These are phyloP conservation scores for Pseudozyma pruni DNA, from an alignment of 1,284 basidiomycete genomes.

Conservation along the genomic window DNA sequence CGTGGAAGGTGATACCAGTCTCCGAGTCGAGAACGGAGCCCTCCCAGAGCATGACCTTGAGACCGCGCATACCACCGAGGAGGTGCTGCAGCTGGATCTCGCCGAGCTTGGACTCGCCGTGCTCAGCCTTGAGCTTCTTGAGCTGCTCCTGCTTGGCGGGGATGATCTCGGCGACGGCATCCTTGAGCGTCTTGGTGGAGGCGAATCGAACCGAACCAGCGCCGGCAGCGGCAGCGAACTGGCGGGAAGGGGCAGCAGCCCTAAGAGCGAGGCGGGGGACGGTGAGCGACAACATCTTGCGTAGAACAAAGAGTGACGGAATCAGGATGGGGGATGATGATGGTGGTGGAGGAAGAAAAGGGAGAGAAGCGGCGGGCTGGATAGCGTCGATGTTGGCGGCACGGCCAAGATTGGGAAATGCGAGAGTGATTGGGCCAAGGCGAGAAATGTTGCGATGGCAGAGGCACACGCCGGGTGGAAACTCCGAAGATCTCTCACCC, in stretches of 20 bases:
- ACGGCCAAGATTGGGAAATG: background rate
- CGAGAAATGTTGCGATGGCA: background rate
- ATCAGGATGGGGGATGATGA: constrained; percentile 26
- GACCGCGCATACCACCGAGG: constrained; percentile 67
- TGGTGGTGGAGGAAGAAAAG: constrained; percentile 11
- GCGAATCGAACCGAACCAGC: constrained; percentile 57
- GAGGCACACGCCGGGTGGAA: background rate
- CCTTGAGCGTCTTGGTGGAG: constrained; percentile 64
- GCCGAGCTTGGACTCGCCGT: constrained; percentile 62
- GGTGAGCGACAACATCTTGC: constrained; percentile 62
- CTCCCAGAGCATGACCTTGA: constrained; percentile 68
- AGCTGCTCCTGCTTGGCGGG: constrained; percentile 67
- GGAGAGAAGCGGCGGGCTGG: background rate
- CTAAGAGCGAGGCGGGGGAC: constrained; percentile 62
- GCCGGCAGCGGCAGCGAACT: constrained; percentile 61
- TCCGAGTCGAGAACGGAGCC: constrained; percentile 67
- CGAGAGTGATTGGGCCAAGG: background rate
- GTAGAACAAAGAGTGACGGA: constrained; percentile 4
- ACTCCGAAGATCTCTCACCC: background rate
- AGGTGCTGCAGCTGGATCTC: constrained; percentile 65
- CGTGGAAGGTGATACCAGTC: constrained; percentile 68
- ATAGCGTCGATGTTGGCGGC: constrained; percentile 1
- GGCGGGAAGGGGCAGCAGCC: constrained; percentile 59
- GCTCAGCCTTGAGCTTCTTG: constrained; percentile 64
- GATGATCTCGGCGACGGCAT: constrained; percentile 66